A percentile compares a stretch with the other conserved stretches of the same genome.
These are phyloP conservation scores for Uronychia setigera DNA, from an alignment of 73 alveolate genomes.

Conservation along the genomic window DNA sequence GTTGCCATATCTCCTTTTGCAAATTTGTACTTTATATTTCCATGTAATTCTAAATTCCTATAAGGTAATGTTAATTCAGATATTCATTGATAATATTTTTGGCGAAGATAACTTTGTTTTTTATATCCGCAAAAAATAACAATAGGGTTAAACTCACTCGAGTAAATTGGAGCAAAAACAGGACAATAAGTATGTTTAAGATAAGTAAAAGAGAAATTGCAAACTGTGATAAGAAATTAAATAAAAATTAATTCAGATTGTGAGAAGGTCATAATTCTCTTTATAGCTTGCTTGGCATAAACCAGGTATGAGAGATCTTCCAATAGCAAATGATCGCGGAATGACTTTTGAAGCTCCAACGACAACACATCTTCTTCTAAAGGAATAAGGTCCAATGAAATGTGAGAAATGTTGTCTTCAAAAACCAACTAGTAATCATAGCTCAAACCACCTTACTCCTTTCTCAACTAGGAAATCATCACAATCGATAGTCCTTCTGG, in stretches of 20 bases:
- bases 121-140: too few species aligned
- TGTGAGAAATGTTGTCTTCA: slow-evolving; percentile 46
- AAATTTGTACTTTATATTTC: slow-evolving; percentile 74
- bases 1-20: slow-evolving; percentile 74
- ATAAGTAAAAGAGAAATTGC: too few species aligned
- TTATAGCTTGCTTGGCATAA: slow-evolving; percentile 67
- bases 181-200: too few species aligned
- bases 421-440: slow-evolving; percentile 16
- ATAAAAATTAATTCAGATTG: too few species aligned
- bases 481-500: slow-evolving; percentile 63
- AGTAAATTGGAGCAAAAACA: too few species aligned
- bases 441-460: not conserved
- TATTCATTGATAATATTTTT: too few species aligned
- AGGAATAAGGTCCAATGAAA: slow-evolving; percentile 73
- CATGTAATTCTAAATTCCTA: too few species aligned
- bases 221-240: too few species aligned
- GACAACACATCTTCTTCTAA: slow-evolving; percentile 82
- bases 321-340: slow-evolving; percentile 68
- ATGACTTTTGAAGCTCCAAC: slow-evolving; percentile 65
- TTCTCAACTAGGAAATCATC: slow-evolving; percentile 43
- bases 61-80: too few species aligned
- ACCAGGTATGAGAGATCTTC: slow-evolving; percentile 68
- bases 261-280: slow-evolving; percentile 80
- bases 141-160: too few species aligned
- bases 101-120: too few species aligned